Conservation (phyloP, 2,329 filamentous ascomycete genomes). For the Fusarium nelsonii region DNA sequence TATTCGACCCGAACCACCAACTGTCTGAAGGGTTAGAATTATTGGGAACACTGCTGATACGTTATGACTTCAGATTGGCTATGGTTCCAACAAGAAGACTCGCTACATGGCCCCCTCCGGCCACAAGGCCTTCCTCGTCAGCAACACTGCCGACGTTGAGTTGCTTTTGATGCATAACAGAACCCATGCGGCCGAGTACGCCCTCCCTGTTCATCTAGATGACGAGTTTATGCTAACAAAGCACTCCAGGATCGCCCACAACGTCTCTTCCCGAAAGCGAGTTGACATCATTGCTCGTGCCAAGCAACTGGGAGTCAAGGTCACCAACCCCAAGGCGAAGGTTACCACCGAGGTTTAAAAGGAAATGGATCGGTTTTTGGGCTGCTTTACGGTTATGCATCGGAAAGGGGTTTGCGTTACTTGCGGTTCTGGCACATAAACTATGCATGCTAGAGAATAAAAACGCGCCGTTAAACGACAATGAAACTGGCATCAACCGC, state of each 20-base stretch:
- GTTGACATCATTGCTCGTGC: slow-evolving; percentile 97
- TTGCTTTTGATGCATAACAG: slow-evolving; percentile 99
- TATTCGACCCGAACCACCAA: slow-evolving; percentile 7
- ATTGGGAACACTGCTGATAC: slow-evolving; percentile 32
- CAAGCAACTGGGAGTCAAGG: slow-evolving; percentile 99
- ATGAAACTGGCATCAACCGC: slow-evolving; percentile 43
- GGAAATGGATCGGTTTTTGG: slow-evolving; percentile 48
- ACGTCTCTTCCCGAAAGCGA: slow-evolving; percentile 98
- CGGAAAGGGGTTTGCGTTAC: slow-evolving; percentile 51
- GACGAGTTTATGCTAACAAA: slow-evolving; percentile 36
- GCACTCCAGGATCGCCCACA: slow-evolving; percentile 87
- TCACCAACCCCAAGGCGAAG: slow-evolving; percentile 99
- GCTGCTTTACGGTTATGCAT: slow-evolving; percentile 51
- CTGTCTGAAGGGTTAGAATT: background rate
- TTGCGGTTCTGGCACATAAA: slow-evolving; percentile 50
- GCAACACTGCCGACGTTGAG: slow-evolving; percentile 95
- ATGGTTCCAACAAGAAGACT: slow-evolving; percentile 99
- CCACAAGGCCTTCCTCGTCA: slow-evolving; percentile 99
- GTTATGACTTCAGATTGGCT: slow-evolving; percentile 80
- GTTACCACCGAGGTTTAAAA: slow-evolving; percentile 91
- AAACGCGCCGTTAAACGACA: slow-evolving; percentile 51
- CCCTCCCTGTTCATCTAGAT: slow-evolving; percentile 42
- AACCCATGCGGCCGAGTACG: slow-evolving; percentile 98
- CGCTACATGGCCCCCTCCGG: slow-evolving; percentile 98
- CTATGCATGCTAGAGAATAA: slow-evolving; percentile 48